These are phyloP conservation scores for Neurospora tetraspora DNA, from an alignment of 495 filamentous ascomycete species.

Conservation along the genomic window DNA sequence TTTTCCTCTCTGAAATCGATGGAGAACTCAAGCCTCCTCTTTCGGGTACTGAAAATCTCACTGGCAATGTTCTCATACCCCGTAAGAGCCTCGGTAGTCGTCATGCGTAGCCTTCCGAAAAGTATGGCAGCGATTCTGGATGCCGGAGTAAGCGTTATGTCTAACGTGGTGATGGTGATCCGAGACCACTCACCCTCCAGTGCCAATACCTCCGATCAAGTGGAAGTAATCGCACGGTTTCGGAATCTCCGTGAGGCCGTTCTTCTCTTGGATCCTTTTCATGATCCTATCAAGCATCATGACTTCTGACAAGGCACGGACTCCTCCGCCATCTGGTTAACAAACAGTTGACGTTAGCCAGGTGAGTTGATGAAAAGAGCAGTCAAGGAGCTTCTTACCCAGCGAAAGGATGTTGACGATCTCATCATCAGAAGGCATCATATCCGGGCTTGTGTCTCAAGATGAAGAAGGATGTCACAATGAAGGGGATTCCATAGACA, in stretches of 20 bases:
- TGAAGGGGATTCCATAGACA: too few relatives aligned
- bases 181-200: conserved; percentile 24
- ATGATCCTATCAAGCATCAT: conserved; percentile 27
- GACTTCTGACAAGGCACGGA: conserved; percentile 26
- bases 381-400: conserved; percentile 2
- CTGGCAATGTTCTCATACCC: neutral
- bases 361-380: neutral
- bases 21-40: neutral
- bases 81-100: neutral
- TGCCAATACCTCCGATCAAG: conserved; percentile 29
- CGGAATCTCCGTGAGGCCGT: conserved; percentile 10
- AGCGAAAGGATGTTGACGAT: conserved; percentile 12
- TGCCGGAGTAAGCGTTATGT: neutral
- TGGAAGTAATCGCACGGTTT: conserved; percentile 31
- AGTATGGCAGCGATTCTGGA: conserved; percentile 26
- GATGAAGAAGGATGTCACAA: too few relatives aligned
- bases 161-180: neutral
- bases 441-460: neutral
- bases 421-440: neutral
- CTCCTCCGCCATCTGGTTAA: conserved; percentile 26
- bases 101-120: conserved; percentile 25
- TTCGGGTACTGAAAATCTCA: neutral
- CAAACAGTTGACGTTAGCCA: neutral
- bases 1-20: neutral
- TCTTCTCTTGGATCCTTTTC: conserved; percentile 12